Evolutionary conservation across 495 filamentous ascomycete genomes (phyloP), one percentile per base, ranked within the genome.

Genomic region (Penicillium nucicola): DNA sequence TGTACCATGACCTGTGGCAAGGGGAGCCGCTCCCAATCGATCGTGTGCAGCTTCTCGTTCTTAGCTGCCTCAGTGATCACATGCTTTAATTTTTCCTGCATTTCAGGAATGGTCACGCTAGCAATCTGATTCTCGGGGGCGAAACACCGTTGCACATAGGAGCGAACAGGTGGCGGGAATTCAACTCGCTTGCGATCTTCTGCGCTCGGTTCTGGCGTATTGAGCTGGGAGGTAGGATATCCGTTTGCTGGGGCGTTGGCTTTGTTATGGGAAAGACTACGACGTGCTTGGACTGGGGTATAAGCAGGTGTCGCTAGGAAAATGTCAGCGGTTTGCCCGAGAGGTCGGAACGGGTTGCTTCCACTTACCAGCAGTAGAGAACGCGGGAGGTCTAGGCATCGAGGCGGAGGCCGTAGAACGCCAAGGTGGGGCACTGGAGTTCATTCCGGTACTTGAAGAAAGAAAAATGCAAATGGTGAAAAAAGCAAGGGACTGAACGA

Each of bases 1-100:
- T 81, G 80, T 34, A 99, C 84, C 69, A 96, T 80, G 46, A 87
- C 70, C 69, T 99, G 93, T 0, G 93, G 93, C n/a, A 97, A 70
- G 13, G 87, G 86, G 74, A 91, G 76, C 17, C 71, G 77, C 41
- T 85, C 82, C 93, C 93, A 99, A 74, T 97, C 81, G 52, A 88
- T 80, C 13, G 71, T 75, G 61, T 83, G 74, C 57, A 97, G 78
- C 38, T 77, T 77, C 44, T 86, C 74, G 53, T 68, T 74, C 55
- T 90, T 84, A 49, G 88, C 89, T 32, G 89, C 89, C 23, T 82
- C 74, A 42, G 86, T 86, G 58, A 99, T 97, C 58, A 90, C 84
- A 18, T 86, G 66, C 70, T 92, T 96, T 44, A 97, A 72, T 58
- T 90, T 95, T 46, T 74, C 72, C 62, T 96, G 86, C 78, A 96